phyloP scores from a whole-genome alignment of 106 monocot genomes.

The Dendrobium huoshanense region DNA sequence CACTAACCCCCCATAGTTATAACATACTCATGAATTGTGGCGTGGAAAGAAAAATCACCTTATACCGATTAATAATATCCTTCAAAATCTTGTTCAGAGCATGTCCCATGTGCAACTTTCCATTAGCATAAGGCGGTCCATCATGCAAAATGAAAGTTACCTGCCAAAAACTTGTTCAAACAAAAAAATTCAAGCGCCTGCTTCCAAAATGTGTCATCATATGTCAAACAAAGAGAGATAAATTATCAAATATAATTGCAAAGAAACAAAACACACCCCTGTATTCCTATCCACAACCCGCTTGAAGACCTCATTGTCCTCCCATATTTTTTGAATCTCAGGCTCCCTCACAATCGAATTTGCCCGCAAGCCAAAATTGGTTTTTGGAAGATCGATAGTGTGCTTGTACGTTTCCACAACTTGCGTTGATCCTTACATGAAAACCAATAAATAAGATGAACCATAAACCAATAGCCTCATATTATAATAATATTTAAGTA shows the following conservation, averaged over 20 bases:
- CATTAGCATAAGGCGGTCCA: conserved; percentile 98
- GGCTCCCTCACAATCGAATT: conserved; percentile 78
- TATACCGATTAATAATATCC: conserved; percentile 93
- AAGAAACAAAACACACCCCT: conserved; percentile 40
- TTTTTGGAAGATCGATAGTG: conserved; percentile 88
- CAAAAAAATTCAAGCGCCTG: background rate
- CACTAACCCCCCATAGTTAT: background rate
- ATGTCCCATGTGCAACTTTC: conserved; percentile 95
- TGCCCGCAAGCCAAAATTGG: conserved; percentile 83
- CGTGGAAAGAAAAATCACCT: conserved; percentile 32
- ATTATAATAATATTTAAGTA: background rate
- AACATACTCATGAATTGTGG: background rate
- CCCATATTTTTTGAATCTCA: conserved; percentile 92
- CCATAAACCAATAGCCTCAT: background rate
- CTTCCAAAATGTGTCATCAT: background rate
- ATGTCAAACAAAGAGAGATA: background rate
- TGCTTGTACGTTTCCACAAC: conserved; percentile 89
- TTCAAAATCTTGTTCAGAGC: conserved; percentile 97
- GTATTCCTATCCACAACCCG: conserved; percentile 65
- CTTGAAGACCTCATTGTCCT: conserved; percentile 80
- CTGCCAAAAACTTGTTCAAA: conserved; percentile 33
- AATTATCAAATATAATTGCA: background rate
- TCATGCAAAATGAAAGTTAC: conserved; percentile 83
- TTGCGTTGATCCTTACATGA: conserved; percentile 39
- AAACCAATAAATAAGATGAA: background rate